These are phyloP conservation scores for Tetrahymena thermophila DNA, from an alignment of 73 alveolate species.

Conservation along the genomic window DNA sequence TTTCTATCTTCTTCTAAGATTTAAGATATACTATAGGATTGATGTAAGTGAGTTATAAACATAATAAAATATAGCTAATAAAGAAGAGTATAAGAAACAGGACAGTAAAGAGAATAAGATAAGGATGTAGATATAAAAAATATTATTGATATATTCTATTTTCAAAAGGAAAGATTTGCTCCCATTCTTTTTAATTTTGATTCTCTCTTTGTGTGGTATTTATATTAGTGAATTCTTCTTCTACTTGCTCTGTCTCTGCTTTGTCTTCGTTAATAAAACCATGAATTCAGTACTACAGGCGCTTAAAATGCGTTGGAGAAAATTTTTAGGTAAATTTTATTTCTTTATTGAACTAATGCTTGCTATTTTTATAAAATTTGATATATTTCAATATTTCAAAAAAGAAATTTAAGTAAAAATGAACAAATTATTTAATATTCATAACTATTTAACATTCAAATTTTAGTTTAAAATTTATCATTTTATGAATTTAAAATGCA, in stretches of 20 bases:
- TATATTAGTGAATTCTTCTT: conserved; percentile 2
- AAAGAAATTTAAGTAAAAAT: no score
- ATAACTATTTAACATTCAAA: no score
- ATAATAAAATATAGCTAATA: neutral
- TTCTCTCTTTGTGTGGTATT: neutral
- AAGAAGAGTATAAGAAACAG: neutral
- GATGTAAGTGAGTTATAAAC: neutral
- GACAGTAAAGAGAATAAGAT: neutral
- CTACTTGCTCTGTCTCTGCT: conserved; percentile 21
- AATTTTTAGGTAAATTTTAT: conserved; percentile 4
- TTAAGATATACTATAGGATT: neutral
- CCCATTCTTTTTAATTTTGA: neutral
- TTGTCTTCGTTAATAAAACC: conserved; percentile 20
- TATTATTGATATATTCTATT: neutral
- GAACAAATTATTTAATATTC: no score
- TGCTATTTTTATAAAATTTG: no score
- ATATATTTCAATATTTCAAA: no score
- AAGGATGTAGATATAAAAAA: neutral
- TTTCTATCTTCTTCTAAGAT: neutral
- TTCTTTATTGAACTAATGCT: neutral
- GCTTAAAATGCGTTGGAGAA: conserved; percentile 22
- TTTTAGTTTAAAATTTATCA: no score
- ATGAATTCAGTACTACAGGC: conserved; percentile 42
- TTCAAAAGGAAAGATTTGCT: neutral
- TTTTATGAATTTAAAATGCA: neutral